Percentiles rank a stretch among this genome's conserved stretches.
These are phyloP conservation scores for Allium cepa DNA, from an alignment of 106 monocot species.

Conservation along the genomic window DNA sequence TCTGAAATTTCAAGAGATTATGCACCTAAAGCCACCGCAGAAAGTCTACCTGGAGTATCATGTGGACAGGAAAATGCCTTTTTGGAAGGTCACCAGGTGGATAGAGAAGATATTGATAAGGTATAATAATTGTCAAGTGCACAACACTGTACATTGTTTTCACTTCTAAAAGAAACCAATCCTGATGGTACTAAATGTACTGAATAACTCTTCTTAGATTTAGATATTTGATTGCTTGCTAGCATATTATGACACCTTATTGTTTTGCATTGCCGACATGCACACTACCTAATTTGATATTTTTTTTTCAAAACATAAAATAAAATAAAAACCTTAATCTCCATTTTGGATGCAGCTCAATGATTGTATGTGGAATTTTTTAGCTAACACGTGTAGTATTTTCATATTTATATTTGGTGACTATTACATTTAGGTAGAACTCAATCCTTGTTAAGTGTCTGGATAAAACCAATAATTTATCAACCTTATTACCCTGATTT, in stretches of 20 bases:
- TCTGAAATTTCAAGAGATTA: slow-evolving; percentile 12
- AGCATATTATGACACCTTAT: neutral
- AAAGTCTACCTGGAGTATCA: slow-evolving; percentile 10
- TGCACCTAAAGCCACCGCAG: slow-evolving; percentile 10
- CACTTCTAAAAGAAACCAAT: neutral
- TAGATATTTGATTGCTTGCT: neutral
- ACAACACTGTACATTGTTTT: neutral
- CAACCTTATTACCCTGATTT: too few relatives aligned
- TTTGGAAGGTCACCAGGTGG: slow-evolving; percentile 12
- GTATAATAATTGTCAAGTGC: neutral
- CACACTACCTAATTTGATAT: neutral
- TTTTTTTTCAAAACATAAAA: neutral
- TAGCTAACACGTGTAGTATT: too few relatives aligned
- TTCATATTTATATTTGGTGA: too few relatives aligned
- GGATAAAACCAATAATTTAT: too few relatives aligned
- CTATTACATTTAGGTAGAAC: too few relatives aligned
- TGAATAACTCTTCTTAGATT: too few relatives aligned
- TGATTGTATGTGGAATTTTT: too few relatives aligned
- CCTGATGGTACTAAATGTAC: too few relatives aligned
- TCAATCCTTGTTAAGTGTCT: too few relatives aligned
- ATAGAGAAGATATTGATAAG: neutral
- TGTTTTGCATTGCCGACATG: neutral
- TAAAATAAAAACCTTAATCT: neutral
- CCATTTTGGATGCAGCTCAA: neutral
- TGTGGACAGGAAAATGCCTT: neutral